Base-by-base conservation (phyloP, 768 basidiomycete genomes). In the Podaxis sp. region DNA sequence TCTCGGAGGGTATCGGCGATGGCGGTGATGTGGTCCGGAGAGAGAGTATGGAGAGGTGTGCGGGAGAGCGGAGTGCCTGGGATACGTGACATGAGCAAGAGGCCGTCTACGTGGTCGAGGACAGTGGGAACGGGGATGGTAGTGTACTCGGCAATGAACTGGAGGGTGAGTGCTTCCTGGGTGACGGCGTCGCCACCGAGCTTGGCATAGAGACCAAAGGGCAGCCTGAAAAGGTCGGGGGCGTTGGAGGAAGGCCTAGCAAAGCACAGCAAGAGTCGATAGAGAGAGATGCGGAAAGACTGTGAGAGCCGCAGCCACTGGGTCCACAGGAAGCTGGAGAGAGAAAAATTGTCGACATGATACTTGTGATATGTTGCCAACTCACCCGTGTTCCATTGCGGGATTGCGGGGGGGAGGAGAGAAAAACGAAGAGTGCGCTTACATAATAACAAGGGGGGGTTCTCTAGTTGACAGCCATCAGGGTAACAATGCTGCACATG, bases 161-260 rank as follows among this genome's bases (percentile, higher is more conserved):
- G 61, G 6, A 52, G 18, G 0, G 55, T n/a, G 7, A 57, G 47
- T 1, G 48, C 61, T 62, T 62, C 61, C 40, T 56, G 55, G 23
- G 51, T n/a, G 37, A 51, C 28, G 4, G 18, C 37, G 6, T 27
- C 21, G 16, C 42, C 40, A 37, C 61, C 61, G 4, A 51, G 21
- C 14, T 57, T 56, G 1, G 61, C 61, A 36, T 62, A 62, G 16
- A 62, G 55, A 9, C 61, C 47, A 16, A 62, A 62, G 1, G 61
- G 61, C 5, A 62, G 61, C 2, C 21, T 32, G 42, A 47, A 9
- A 35, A 61, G 58, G 25, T 44, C 50, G 2, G 52, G 59, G 23
- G 32, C 42, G 13, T 54, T 55, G 27, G 52, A 55, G 2, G 52
- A 61, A 6, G 59, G 52, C 16, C 52, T 51, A 18, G 28, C 36